phyloP scores from a whole-genome alignment of 331 rosid genomes.

The Malus hybrid region DNA sequence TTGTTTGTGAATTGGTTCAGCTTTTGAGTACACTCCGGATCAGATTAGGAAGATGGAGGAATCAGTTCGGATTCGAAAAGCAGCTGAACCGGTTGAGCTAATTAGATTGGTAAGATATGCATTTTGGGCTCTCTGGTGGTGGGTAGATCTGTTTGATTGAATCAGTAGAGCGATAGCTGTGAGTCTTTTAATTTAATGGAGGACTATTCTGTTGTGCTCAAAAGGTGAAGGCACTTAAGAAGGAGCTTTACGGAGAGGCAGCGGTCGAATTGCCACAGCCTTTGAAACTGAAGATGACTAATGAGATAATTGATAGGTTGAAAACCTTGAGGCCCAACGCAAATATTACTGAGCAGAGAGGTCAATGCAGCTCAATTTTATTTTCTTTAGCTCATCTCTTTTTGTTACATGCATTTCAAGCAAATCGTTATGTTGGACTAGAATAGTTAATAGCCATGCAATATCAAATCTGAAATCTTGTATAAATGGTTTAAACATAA shows the following conservation, averaged over 20 bases:
- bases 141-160: conserved; percentile 3
- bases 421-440: neutral
- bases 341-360: conserved; percentile 44
- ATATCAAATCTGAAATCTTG: neutral
- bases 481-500: neutral
- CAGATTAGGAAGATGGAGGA: conserved; percentile 93
- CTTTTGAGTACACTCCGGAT: conserved; percentile 63
- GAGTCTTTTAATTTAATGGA: neutral
- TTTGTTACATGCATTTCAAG: neutral
- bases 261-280: conserved; percentile 54
- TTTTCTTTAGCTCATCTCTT: neutral
- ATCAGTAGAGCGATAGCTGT: neutral
- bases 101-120: conserved; percentile 60
- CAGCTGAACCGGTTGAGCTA: conserved; percentile 59
- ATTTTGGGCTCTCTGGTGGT: neutral
- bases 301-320: conserved; percentile 57
- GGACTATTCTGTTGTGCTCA: neutral
- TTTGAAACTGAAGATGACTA: conserved; percentile 61
- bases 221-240: conserved; percentile 61
- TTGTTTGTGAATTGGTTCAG: conserved; percentile 22
- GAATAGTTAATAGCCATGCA: neutral
- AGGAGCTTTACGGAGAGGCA: conserved; percentile 39
- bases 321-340: conserved; percentile 43
- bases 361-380: conserved; percentile 31
- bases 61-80: conserved; percentile 61